phyloP scores from a whole-genome alignment of 768 basidiomycete species.

The Clitopilus hobsonii region DNA sequence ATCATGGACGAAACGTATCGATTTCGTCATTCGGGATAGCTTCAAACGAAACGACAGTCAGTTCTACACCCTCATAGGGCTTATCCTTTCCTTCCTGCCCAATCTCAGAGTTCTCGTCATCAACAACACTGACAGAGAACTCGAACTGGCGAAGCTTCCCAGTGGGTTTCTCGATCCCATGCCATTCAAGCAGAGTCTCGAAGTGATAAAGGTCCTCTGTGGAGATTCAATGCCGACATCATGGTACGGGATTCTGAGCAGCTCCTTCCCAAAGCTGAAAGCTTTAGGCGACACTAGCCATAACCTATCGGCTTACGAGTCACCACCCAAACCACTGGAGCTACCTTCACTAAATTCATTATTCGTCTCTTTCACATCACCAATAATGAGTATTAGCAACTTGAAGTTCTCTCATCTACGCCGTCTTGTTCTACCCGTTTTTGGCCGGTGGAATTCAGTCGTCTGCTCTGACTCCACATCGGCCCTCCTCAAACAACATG shows the following conservation, averaged over 20 bases:
- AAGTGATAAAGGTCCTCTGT: background rate
- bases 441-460: background rate
- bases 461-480: background rate
- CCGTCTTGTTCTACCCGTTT: background rate
- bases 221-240: background rate
- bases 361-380: background rate
- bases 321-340: too few relatives aligned
- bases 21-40: constrained; percentile 14
- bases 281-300: background rate
- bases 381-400: too few relatives aligned
- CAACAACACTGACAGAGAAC: background rate
- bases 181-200: background rate
- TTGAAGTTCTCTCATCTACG: background rate
- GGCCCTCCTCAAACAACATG: background rate
- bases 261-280: background rate
- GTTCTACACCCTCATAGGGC: background rate
- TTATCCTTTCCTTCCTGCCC: constrained; percentile 11
- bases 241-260: background rate
- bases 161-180: background rate
- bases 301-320: too few relatives aligned
- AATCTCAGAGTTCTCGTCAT: constrained; percentile 8
- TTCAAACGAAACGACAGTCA: background rate
- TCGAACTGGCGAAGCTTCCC: background rate
- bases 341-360: background rate
- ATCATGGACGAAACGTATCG: constrained; percentile 14